These are phyloP conservation scores for Forsythia suspensa DNA, from an alignment of 257 asterid genomes.

Conservation along the genomic window DNA sequence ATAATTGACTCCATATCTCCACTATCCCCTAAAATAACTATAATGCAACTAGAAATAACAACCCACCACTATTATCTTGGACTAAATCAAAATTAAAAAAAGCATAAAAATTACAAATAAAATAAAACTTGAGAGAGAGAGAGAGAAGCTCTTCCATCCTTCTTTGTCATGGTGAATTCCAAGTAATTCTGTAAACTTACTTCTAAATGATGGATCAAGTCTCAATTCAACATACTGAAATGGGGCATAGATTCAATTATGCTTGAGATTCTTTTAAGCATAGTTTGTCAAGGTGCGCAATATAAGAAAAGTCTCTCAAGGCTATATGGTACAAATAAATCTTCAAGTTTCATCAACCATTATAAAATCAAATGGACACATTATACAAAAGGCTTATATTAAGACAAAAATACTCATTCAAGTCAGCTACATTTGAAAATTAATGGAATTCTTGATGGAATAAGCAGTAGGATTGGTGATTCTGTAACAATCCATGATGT, in stretches of 20 bases:
- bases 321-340: not conserved
- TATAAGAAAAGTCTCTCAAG: not conserved
- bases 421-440: not conserved
- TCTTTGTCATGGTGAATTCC: not conserved
- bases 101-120: too few species aligned
- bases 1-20: too few species aligned
- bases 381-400: not conserved
- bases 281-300: not conserved
- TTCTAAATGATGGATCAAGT: not conserved
- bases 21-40: too few species aligned
- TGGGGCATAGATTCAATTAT: not conserved
- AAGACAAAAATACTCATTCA: not conserved
- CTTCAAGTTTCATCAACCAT: not conserved
- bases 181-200: not conserved
- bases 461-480: not conserved
- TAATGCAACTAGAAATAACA: too few species aligned
- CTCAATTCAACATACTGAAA: not conserved
- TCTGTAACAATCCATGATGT: too few species aligned
- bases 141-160: not conserved
- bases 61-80: too few species aligned
- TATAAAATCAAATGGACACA: not conserved
- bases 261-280: not conserved
- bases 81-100: too few species aligned
- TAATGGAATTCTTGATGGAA: not conserved
- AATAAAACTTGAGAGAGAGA: too few species aligned